Evolutionary conservation across 306 rosid genomes (phyloP), one percentile per base, ranked within the genome.

Genomic region (Arachis stenosperma): DNA sequence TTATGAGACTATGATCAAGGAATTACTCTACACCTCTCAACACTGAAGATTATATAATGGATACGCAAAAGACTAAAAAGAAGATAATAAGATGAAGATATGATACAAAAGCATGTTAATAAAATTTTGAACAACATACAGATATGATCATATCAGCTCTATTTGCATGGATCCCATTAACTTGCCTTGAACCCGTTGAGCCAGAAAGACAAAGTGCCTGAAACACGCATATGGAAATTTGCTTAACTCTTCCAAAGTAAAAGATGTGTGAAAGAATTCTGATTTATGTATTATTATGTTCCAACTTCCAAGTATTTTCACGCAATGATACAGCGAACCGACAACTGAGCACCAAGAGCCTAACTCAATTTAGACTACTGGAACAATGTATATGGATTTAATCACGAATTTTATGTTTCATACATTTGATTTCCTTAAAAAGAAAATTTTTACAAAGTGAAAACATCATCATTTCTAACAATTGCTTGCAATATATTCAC

Each of bases 101-200:
- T 43, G 7, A 30, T 13, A 61, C 3, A 15, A 36, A 68, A 71
- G 50, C 57, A 57, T 54, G 22, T 39, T 42, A 66, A 67, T 9
- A 39, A 74, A 77, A 44, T 60, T 54, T 69, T 61, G 2, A 60
- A 61, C 27, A 39, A 84, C 97, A 80, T 83, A 93, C 98, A 41
- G 96, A 78, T 74, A 89, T 84, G 73, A 93, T 93, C 97, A 93
- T 88, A 74, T 84, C 90, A 70, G 98, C 98, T 83, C 90, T 91
- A 74, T 86, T 86, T 50, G 67, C 72, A 46, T 78, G 88, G 76
- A 93, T 80, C 75, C 98, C 98, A 75, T 91, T 93, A 57, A 86
- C 87, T 61, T 91, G 97, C 79, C 88, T 89, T 52, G 81, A 27
- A 77, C 71, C 79, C 10, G 88, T 70, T 47, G 90, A 76, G 41